phyloP scores from a whole-genome alignment of 176 grass and related monocot genomes.

The Puccinellia tenuiflora region DNA sequence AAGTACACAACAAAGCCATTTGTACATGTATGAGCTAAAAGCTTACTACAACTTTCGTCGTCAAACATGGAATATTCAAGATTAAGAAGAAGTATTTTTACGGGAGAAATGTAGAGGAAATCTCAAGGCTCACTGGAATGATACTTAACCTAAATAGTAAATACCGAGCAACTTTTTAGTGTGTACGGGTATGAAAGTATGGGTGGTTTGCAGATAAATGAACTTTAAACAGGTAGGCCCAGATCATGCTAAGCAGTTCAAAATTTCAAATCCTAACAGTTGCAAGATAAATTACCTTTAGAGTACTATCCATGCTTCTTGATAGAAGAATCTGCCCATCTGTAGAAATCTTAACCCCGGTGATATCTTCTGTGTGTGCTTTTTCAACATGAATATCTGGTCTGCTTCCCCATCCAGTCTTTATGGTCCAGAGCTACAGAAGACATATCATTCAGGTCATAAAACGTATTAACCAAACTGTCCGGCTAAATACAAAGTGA shows the following conservation, averaged over 20 bases:
- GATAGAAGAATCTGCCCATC: slow-evolving; percentile 92
- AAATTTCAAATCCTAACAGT: slow-evolving; percentile 8
- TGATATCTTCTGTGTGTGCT: slow-evolving; percentile 89
- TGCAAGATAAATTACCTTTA: slow-evolving; percentile 58
- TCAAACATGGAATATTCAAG: neutral
- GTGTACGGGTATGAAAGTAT: neutral
- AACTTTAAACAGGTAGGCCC: slow-evolving; percentile 7
- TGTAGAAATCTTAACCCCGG: slow-evolving; percentile 88
- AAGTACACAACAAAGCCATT: neutral
- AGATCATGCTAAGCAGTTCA: neutral
- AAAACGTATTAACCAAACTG: neutral
- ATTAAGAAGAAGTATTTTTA: neutral
- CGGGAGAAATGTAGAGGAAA: neutral
- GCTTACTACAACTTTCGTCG: neutral
- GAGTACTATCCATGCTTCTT: slow-evolving; percentile 87
- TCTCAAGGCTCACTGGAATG: neutral
- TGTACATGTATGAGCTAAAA: neutral
- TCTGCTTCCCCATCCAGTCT: slow-evolving; percentile 97
- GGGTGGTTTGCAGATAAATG: neutral
- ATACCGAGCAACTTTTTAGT: neutral
- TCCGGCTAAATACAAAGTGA: neutral
- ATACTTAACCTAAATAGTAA: neutral
- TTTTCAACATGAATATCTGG: slow-evolving; percentile 87
- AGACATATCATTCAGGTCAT: neutral
- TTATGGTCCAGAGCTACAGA: slow-evolving; percentile 88